These are phyloP conservation scores for Fusarium austroafricanum DNA, from an alignment of 2,329 filamentous ascomycete species.

Conservation along the genomic window DNA sequence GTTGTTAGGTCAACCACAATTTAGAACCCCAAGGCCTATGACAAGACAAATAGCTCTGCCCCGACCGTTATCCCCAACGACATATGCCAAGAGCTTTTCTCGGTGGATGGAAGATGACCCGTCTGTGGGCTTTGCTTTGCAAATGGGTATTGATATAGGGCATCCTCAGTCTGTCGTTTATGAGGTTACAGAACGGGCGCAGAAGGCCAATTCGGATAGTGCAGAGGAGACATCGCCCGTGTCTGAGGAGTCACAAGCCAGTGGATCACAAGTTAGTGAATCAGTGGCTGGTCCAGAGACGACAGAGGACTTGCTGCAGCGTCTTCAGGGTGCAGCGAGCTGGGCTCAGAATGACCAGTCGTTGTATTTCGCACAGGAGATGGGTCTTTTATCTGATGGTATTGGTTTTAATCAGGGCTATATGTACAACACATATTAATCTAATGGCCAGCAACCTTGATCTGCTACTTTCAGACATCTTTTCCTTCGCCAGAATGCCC, in stretches of 20 bases:
- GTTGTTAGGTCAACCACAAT: conserved; percentile 17
- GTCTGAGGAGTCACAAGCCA: background rate
- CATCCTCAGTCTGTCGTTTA: background rate
- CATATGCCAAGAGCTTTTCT: conserved; percentile 17
- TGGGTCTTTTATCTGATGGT: conserved; percentile 6
- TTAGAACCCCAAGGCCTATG: background rate
- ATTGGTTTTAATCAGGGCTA: background rate
- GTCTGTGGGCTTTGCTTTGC: conserved; percentile 26
- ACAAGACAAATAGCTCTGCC: background rate
- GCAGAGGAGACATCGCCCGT: background rate
- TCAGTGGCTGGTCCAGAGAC: background rate
- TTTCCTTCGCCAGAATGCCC: background rate
- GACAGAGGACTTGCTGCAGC: conserved; percentile 4
- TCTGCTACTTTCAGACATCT: background rate
- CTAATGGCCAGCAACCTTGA: background rate
- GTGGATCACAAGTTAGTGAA: background rate
- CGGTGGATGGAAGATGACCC: conserved; percentile 37
- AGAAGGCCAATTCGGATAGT: background rate
- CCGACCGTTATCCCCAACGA: conserved; percentile 18
- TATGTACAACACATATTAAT: background rate
- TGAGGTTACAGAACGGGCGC: background rate
- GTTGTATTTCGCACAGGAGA: conserved; percentile 18
- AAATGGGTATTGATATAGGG: conserved; percentile 29
- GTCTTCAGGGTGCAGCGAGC: background rate
- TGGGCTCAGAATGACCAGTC: conserved; percentile 34